Conservation (phyloP, 352 stramenopile genomes). For the Thraustotheca clavata region DNA sequence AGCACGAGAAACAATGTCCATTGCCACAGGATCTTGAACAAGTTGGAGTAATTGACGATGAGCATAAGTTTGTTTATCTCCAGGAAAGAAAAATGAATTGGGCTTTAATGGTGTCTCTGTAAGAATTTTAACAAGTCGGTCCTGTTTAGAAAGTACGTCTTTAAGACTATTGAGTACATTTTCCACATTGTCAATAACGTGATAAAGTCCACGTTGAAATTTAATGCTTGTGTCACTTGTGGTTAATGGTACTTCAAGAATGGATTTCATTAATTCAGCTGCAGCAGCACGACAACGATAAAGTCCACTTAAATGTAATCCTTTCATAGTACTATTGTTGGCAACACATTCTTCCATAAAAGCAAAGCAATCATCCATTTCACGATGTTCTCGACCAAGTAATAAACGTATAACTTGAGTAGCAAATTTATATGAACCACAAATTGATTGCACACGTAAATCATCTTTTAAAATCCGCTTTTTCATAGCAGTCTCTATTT, state of each 20-base stretch:
- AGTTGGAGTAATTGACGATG: conserved; percentile 12
- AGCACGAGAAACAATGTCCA: conserved; percentile 21
- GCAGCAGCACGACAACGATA: conserved; percentile 12
- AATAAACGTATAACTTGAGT: conserved; percentile 22
- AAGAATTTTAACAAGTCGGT: conserved; percentile 16
- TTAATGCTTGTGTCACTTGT: conserved; percentile 22
- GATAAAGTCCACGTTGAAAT: conserved; percentile 24
- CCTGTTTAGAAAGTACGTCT: conserved; percentile 18
- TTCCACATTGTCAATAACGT: conserved; percentile 21
- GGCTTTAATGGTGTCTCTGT: conserved; percentile 22
- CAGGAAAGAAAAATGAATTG: conserved; percentile 25
- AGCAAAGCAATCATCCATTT: conserved; percentile 23
- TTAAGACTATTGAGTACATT: conserved; percentile 14
- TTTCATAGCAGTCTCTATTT: conserved; percentile 23
- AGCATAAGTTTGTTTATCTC: conserved; percentile 20
- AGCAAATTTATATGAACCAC: conserved; percentile 24
- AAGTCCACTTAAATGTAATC: conserved; percentile 21
- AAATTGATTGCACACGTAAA: conserved; percentile 24
- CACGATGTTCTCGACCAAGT: conserved; percentile 24
- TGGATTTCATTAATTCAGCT: conserved; percentile 28
- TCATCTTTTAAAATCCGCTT: conserved; percentile 24
- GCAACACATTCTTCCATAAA: conserved; percentile 24
- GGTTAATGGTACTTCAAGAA: conserved; percentile 21
- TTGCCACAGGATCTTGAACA: conserved; percentile 3
- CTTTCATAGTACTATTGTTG: conserved; percentile 18